Evolutionary conservation across 1,284 basidiomycete species (phyloP), one percentile per base, ranked within the genome.

Genomic region (Coniferiporia sulphurascens): DNA sequence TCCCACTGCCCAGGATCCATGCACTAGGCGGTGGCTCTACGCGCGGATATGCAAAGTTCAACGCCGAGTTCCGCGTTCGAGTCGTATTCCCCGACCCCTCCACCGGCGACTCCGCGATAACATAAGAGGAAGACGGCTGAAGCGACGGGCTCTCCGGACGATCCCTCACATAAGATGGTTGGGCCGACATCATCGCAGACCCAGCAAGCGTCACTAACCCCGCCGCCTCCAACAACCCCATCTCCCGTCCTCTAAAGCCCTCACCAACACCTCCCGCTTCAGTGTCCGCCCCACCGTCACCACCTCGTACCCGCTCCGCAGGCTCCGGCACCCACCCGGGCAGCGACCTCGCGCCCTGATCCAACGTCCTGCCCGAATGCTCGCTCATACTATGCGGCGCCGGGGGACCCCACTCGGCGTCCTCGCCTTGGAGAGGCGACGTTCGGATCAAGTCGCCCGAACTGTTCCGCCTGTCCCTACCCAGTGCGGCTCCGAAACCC

Each of bases 381-480:
- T 13, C n/a, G 43, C 52, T 43, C 48, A 36, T 7, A 34, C 43
- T 48, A 22, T 46, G 49, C 48, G 38, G 48, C 13, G 38, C 35
- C n/a, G 51, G 53, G 9, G 52, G 2, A 17, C 15, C 38, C 38
- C 38, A 41, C 15, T 56, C 54, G 3, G 48, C 59, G 51, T 60
- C 59, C 41, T 60, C 59, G n/a, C 48, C 59, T 4, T 55, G 27
- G n/a, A 60, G 41, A 10, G 59, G 59, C 5, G 59, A 55, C n/a
- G 53, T 55, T n/a, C 59, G 27, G 13, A 55, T 55, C 34, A 44
- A 27, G 1, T 41, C 44, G 8, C 46, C 46, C 8, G 59, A 60
- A 43, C 54, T 52, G 19, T 57, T 57, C 12, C 56, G 41, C n/a
- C 55, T 34, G 8, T 34, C 53, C 48, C 53, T 46, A 22, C 45